Base-by-base conservation (phyloP, 2,329 filamentous ascomycete species). In the Xylaria sp. region DNA sequence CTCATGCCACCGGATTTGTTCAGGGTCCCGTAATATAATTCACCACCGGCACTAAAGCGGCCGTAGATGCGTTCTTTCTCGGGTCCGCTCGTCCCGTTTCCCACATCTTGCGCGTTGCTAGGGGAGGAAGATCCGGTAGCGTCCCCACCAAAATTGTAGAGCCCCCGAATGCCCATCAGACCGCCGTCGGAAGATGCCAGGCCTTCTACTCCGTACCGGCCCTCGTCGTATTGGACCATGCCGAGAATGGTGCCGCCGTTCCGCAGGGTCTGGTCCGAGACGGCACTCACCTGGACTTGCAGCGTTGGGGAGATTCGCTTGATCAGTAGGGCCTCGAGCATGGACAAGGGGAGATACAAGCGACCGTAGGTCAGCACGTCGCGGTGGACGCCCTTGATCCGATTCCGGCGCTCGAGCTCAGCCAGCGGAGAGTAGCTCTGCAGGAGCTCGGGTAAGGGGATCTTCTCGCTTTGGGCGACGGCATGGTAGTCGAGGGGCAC, bases 1-100 rank as follows among this genome's bases (percentile, higher is more conserved):
- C 94, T 97, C 78, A 98, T 89, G 56, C 96, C 96, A 58, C 95
- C 93, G 25, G 94, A 94, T 78, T 98, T 98, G 80, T 98, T 98
- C 68, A 98, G 83, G 0, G 94, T 91, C 25, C 95, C 96, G 83
- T 99, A 99, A 83, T 98, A 99, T 44, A 97, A 86, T 81, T 99
- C 96, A 65, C 91, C 95, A 44, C 96, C 96, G 2, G 93, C 93
- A 76, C 93, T 97, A 79, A 98, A 94, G 23, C 95, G 90, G 9
- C 92, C 94, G 82, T 90, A 92, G 68, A 91, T 89, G 74, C 86
- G 88, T 77, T 92, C 90, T 68, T 81, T 83, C 52, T 88, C 84
- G 0, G 75, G 71, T 37, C 77, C 70, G 62, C 68, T 74, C 15
- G 69, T 73, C 20, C 75, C 72, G 25, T 76, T 73, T 25, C 69